Conservation (phyloP, 495 filamentous ascomycete species). For the Trichoderma erinaceum region DNA sequence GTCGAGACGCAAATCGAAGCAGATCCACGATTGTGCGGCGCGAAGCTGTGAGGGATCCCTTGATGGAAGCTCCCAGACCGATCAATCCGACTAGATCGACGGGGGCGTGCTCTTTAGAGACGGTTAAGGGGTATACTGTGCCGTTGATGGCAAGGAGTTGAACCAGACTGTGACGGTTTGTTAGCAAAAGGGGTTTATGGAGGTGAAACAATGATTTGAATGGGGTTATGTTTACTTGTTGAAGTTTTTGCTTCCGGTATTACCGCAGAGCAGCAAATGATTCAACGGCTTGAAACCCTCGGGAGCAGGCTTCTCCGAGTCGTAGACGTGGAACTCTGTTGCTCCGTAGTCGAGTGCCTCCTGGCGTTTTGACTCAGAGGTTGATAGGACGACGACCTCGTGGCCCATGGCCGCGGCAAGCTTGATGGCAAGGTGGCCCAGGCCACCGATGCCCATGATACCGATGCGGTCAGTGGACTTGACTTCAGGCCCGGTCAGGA, state of each 20-base stretch:
- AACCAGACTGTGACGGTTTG: neutral
- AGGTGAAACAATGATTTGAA: no score
- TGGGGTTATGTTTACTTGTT: neutral
- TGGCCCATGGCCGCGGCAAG: slow-evolving; percentile 53
- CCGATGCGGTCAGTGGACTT: slow-evolving; percentile 39
- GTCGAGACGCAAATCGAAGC: slow-evolving; percentile 51
- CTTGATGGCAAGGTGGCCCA: slow-evolving; percentile 57
- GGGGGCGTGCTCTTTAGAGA: neutral
- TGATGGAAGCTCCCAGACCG: neutral
- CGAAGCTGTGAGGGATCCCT: neutral
- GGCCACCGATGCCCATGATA: slow-evolving; percentile 52
- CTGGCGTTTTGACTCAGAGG: neutral
- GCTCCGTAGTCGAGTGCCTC: neutral
- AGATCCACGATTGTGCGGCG: slow-evolving; percentile 21
- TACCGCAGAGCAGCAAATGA: neutral
- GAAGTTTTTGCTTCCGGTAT: neutral
- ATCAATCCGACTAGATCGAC: neutral
- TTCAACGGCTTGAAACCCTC: neutral
- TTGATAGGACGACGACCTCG: slow-evolving; percentile 47
- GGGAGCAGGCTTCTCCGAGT: neutral
- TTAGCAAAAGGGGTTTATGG: neutral
- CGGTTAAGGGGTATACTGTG: neutral
- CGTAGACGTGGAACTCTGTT: neutral
- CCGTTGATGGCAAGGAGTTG: neutral
- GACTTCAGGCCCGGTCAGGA: slow-evolving; percentile 29